Evolutionary conservation across 805 yeast species (phyloP), one percentile per base, ranked within the genome.

Genomic region (Candida taoyuanica): DNA sequence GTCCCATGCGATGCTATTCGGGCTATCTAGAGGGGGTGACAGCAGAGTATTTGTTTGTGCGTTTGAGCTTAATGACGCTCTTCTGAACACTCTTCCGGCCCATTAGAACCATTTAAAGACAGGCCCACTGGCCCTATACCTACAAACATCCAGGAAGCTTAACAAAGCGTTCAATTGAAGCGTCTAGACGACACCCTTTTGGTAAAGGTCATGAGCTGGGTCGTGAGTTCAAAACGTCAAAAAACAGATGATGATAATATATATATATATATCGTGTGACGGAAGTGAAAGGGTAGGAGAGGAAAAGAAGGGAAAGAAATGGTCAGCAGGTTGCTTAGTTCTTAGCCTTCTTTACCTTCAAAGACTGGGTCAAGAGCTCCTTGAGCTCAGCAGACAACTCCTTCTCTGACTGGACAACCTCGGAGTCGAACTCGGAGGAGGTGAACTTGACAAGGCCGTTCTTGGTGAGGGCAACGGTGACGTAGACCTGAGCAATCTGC

Each of bases 381-480:
- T 64, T 63, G 38, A 63, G 49, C 56, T 73, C 78, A 51, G 74
- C 77, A 33, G 68, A 59, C 36, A 79, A 60, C 52, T 62, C 63
- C 67, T 78, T 76, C 20, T 77, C 81, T 37, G 81, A 64, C 55
- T 73, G 67, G 62, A 79, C 68, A 40, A 67, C 59, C 29, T 55
- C 62, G 7, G 62, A 58, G 43, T 74, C 68, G 46, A 81, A 74
- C 39, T 68, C 59, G 15, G 85, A 75, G 15, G 71, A 57, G 34
- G 88, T 74, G 52, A 77, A 70, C 64, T 74, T 78, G 50, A 80
- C 75, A 51, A 78, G 65, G 35, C 91, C 91, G 51, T 76, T 76
- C 64, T 78, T 78, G 58, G 88, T 82, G 53, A 84, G 60, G 25
- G 83, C 88, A 53, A 83, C 74, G 33, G 91, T 84, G 49, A 86